Conservation (phyloP, 768 basidiomycete genomes). For the Gymnopilus junonius region DNA sequence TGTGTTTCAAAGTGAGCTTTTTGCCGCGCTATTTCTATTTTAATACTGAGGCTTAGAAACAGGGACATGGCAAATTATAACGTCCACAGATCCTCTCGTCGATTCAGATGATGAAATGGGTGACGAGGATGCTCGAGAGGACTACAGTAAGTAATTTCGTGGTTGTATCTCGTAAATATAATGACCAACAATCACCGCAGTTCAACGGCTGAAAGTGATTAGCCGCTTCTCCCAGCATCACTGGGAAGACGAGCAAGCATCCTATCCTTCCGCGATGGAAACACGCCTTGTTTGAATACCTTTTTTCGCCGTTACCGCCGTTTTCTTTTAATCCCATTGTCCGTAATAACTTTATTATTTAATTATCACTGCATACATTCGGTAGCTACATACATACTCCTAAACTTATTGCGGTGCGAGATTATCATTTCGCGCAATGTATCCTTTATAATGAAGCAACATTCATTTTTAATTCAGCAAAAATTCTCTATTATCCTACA, state of each 20-base stretch:
- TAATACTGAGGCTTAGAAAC: conserved; percentile 11
- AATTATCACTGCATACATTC: conserved; percentile 19
- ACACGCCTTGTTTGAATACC: conserved; percentile 14
- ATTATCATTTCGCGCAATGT: conserved; percentile 2
- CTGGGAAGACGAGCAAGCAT: conserved; percentile 21
- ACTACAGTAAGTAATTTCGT: conserved; percentile 56
- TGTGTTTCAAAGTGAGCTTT: conserved; percentile 68
- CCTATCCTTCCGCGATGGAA: conserved; percentile 19
- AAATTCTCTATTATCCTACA: conserved; percentile 34
- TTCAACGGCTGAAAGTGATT: conserved; percentile 64
- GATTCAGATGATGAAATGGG: conserved; percentile 77
- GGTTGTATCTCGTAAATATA: background rate
- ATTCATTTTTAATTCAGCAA: conserved; percentile 8
- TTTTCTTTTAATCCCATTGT: background rate
- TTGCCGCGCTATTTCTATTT: background rate
- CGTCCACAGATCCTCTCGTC: conserved; percentile 68
- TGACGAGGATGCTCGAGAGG: conserved; percentile 66
- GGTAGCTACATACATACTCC: conserved; percentile 16
- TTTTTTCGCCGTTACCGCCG: background rate
- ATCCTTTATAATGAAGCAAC: conserved; percentile 10
- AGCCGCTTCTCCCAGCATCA: conserved; percentile 48
- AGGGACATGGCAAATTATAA: conserved; percentile 79
- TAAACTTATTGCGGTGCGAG: conserved; percentile 12
- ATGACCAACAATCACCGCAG: conserved; percentile 35
- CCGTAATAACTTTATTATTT: conserved; percentile 22